Evolutionary conservation across 768 basidiomycete species (phyloP), one percentile per base, ranked within the genome.

Genomic region (Auriculariales sp.): DNA sequence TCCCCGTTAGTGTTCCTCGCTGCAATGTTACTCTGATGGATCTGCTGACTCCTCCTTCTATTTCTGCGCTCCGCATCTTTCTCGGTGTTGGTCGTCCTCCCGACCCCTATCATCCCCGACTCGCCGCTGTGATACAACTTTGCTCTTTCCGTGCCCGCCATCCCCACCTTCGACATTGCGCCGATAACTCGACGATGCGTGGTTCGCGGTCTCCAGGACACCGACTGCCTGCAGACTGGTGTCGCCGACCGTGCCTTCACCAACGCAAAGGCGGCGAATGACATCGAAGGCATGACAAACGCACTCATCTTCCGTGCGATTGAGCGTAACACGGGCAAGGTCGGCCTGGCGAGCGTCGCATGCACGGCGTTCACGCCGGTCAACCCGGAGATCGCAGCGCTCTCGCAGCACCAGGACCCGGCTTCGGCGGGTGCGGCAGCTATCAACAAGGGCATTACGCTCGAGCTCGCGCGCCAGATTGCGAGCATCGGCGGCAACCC

Each of bases 171-270:
- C n/a, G n/a, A n/a, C n/a, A n/a, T n/a, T n/a, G n/a, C n/a, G n/a
- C n/a, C n/a, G n/a, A n/a, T n/a, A n/a, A n/a, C n/a, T n/a, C n/a
- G n/a, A n/a, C n/a, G n/a, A n/a, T 12, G 19, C 31, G 15, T 7
- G 31, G 31, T 15, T 36, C n/a, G 22, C 7, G n/a, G 35, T 22
- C 35, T 15, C 19, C 32, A 77, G 72, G 72, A 81, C 56, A 60
- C 73, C 7, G 74, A 71, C 49, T 82, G 80, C 59, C 68, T 83
- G 17, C 79, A 81, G 57, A 77, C 79, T 65, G 76, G 74, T 0
- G 74, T 71, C 4, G 78, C 78, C 42, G 78, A 81, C 56, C 78
- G 76, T 58, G 81, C 81, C 0, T 84, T 83, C 66, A 79, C 79
- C 29, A 83, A 83, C 59, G 79, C 80, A 35, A 83, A 83, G 61